Evolutionary conservation across 371 early-diverging fungal species (phyloP).

Genomic region (Saksenaea oblongispora): DNA sequence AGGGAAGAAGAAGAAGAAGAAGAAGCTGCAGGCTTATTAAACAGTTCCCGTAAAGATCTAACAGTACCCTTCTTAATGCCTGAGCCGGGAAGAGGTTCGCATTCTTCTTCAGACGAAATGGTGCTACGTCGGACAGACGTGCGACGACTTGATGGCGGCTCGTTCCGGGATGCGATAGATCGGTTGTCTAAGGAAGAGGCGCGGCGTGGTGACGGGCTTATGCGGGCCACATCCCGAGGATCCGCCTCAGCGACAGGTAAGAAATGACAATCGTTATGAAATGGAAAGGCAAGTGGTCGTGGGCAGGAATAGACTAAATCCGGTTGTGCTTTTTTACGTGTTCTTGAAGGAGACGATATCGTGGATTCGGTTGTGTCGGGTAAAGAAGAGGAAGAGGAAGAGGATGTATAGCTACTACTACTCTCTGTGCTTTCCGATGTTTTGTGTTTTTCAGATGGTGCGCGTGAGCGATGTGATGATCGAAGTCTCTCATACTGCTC

Average conservation of each 20-base stretch:
- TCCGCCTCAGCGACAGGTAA: constrained; percentile 54
- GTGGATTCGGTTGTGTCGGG: constrained; percentile 7
- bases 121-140: constrained; percentile 46
- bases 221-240: constrained; percentile 49
- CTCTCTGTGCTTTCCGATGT: constrained; percentile 36
- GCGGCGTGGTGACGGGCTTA: constrained; percentile 12
- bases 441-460: constrained; percentile 14
- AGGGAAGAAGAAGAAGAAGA: neutral
- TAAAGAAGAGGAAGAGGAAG: constrained; percentile 26
- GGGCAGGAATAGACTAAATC: constrained; percentile 53
- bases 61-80: constrained; percentile 44
- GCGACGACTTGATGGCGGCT: constrained; percentile 19
- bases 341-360: neutral
- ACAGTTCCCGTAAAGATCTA: constrained; percentile 30
- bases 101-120: constrained; percentile 12
- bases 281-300: constrained; percentile 52
- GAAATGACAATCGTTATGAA: constrained; percentile 55
- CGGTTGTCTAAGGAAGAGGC: constrained; percentile 4
- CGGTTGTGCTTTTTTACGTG: neutral
- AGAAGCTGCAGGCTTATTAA: neutral
- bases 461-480: neutral
- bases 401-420: constrained; percentile 45
- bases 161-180: constrained; percentile 10
- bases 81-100: constrained; percentile 13
- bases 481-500: constrained; percentile 37